Base-by-base conservation (phyloP, 2,329 filamentous ascomycete genomes). In the Pyricularia sp. region DNA sequence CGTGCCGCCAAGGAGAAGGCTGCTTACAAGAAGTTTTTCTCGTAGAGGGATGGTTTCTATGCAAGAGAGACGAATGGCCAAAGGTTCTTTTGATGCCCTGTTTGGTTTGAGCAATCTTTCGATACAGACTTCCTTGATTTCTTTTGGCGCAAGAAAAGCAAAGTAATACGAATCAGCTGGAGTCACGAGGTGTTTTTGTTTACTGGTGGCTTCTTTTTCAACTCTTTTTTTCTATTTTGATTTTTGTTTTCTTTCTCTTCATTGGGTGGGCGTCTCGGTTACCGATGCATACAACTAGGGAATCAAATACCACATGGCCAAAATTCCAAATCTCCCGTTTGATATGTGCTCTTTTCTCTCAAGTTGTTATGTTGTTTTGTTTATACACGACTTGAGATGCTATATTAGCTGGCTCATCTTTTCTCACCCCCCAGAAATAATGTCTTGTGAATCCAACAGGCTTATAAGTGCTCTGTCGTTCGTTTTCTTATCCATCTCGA, bases 21-120 rank as follows among this genome's bases (percentile, higher is more conserved):
- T 74, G 91, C 90, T 6, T 97, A 94, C 78, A 92, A 91, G 82
- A 98, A 97, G 82, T 95, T 96, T 81, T 98, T 98, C 77, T 93
- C 81, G 96, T 97, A 42, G 77, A 79, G 14, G 42, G 10, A 25
- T 9, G 58, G 5, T 25, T 61, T 6, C 58, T 17, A 63, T 30
- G 14, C 26, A 25, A 17, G 59, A 20, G 42, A 55, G 17, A 55
- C 7, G 20, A 6, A 55, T 55, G 42, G 42, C 20, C 42, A 20
- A 11, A 7, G 9, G 20, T n/a, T 55, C n/a, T n/a, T n/a, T 20
- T 55, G 12, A 42, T 55, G 7, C 42, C 42, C 42, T 55, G 20
- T 55, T 55, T 55, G 42, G 42, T n/a, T 7, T 55, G 17, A 55
- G 4, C n/a, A 7, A 55, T 55, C 9, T 55, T 55, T 55, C 6